Evolutionary conservation across 371 early-diverging fungal genomes (phyloP).

Genomic region (Syncephalastrum monosporum): DNA sequence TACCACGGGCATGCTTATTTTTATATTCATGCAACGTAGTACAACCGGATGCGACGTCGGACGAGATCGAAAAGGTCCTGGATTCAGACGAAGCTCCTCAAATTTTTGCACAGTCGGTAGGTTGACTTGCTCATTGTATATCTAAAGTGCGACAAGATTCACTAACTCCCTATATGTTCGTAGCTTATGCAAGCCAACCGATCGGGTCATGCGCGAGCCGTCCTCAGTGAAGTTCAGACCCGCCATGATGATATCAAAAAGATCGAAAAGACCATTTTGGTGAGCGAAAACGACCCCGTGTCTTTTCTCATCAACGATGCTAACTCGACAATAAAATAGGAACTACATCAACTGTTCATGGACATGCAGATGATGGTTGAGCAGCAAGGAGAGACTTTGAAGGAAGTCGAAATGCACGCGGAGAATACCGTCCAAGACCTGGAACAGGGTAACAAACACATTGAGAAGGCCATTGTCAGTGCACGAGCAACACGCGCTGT

Average conservation of each 20-base stretch:
- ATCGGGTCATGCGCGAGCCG: slow-evolving; percentile 78
- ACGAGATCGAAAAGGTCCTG: slow-evolving; percentile 77
- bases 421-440: slow-evolving; percentile 63
- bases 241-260: slow-evolving; percentile 87
- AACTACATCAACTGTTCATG: slow-evolving; percentile 85
- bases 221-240: slow-evolving; percentile 81
- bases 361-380: slow-evolving; percentile 89
- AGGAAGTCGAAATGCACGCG: slow-evolving; percentile 71
- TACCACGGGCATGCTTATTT: neutral
- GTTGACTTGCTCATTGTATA: neutral
- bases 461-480: slow-evolving; percentile 67
- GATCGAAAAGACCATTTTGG: slow-evolving; percentile 83
- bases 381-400: slow-evolving; percentile 73
- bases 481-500: slow-evolving; percentile 78
- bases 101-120: slow-evolving; percentile 86
- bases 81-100: slow-evolving; percentile 71
- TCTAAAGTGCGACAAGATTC: neutral
- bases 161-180: neutral
- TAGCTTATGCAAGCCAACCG: slow-evolving; percentile 74
- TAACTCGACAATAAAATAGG: slow-evolving; percentile 44
- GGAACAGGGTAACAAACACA: slow-evolving; percentile 70
- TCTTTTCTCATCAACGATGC: neutral
- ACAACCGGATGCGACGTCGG: slow-evolving; percentile 80
- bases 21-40: slow-evolving; percentile 45
- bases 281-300: slow-evolving; percentile 18